These are phyloP conservation scores for Nemania serpens DNA, from an alignment of 2,329 filamentous ascomycete genomes.

Conservation along the genomic window DNA sequence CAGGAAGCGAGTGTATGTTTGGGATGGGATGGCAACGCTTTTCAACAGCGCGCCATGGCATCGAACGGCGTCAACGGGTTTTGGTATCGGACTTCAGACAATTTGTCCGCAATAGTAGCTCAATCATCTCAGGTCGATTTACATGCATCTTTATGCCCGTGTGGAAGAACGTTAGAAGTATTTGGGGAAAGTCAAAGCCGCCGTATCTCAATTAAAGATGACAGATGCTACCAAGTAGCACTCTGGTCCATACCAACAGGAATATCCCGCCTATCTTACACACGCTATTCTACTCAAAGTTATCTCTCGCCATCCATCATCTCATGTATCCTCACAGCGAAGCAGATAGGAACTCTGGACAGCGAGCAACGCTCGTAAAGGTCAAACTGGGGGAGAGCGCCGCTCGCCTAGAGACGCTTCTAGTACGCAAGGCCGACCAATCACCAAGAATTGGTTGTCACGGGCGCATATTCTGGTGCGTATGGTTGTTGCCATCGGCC, in stretches of 20 bases:
- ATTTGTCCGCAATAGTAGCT: background rate
- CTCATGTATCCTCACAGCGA: background rate
- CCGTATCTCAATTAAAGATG: no score
- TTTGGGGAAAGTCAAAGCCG: no score
- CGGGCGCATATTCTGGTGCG: conserved; percentile 15
- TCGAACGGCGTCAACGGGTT: conserved; percentile 8
- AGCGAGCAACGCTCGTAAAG: background rate
- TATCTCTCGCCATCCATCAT: conserved; percentile 3
- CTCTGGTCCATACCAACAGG: no score
- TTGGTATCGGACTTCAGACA: background rate
- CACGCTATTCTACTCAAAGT: no score
- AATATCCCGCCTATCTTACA: no score
- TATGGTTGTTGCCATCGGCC: conserved; percentile 28
- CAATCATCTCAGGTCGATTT: background rate
- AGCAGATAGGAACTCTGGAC: background rate
- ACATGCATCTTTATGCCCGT: no score
- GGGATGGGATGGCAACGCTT: background rate
- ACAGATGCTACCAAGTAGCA: no score
- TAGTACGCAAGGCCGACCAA: conserved; percentile 3
- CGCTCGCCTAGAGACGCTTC: background rate
- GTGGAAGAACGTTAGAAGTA: no score
- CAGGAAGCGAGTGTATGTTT: background rate
- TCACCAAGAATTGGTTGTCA: conserved; percentile 22
- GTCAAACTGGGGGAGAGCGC: background rate
- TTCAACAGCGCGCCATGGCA: conserved; percentile 2